Evolutionary conservation across 2,329 filamentous ascomycete genomes (phyloP).

Genomic region (Tolypocladium inflatum): DNA sequence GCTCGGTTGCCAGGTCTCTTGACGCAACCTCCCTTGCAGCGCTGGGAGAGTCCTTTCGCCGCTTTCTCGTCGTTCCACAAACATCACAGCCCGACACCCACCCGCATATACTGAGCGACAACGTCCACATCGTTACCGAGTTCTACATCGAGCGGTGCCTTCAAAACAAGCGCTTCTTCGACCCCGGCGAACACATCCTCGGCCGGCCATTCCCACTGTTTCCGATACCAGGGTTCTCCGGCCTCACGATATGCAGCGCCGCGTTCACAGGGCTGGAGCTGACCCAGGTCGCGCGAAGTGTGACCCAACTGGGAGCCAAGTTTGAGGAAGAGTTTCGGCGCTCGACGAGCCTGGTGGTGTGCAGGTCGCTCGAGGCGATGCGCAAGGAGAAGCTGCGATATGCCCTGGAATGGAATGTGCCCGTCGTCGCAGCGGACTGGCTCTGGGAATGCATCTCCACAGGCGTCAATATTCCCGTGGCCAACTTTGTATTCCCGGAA

Average conservation of each 20-base stretch:
- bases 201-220: conserved; percentile 68
- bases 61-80: conserved; percentile 48
- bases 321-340: conserved; percentile 72
- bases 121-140: conserved; percentile 59
- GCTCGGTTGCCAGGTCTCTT: conserved; percentile 31
- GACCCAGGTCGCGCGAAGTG: conserved; percentile 69
- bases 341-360: conserved; percentile 69
- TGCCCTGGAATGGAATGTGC: conserved; percentile 65
- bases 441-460: conserved; percentile 69
- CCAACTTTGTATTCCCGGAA: conserved; percentile 37
- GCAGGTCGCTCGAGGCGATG: conserved; percentile 47
- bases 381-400: conserved; percentile 69
- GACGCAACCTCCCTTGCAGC: conserved; percentile 25
- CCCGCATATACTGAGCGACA: conserved; percentile 24
- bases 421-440: conserved; percentile 76
- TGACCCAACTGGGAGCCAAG: conserved; percentile 66
- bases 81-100: conserved; percentile 35
- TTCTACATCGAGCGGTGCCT: conserved; percentile 91
- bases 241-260: conserved; percentile 68
- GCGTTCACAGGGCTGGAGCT: conserved; percentile 79
- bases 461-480: conserved; percentile 35
- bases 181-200: conserved; percentile 60
- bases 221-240: conserved; percentile 58
- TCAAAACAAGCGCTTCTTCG: conserved; percentile 60
- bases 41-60: conserved; percentile 20